A percentile compares a stretch with the other conserved stretches of the same genome.
These are phyloP conservation scores for Endocalyx cinctus DNA, from an alignment of 2,329 filamentous ascomycete genomes.

Conservation along the genomic window DNA sequence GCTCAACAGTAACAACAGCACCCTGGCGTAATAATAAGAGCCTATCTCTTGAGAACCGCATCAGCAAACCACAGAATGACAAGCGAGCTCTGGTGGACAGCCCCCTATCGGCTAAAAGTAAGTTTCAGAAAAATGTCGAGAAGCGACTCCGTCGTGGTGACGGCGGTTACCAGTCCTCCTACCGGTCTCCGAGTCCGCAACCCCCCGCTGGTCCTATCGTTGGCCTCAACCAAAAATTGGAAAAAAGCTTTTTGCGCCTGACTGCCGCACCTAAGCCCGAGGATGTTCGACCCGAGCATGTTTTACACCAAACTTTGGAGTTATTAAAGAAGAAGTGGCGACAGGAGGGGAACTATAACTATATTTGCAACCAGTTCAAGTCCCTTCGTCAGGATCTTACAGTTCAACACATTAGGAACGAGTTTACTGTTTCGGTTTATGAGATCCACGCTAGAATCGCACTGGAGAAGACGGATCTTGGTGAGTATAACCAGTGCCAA, in stretches of 20 bases:
- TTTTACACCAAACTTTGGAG: conserved; percentile 81
- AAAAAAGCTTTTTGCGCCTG: conserved; percentile 92
- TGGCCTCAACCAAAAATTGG: conserved; percentile 76
- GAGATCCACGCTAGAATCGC: conserved; percentile 97
- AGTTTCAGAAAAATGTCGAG: conserved; percentile 82
- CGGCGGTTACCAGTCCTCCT: conserved; percentile 53
- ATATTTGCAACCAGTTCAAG: conserved; percentile 99
- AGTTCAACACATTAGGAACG: conserved; percentile 93
- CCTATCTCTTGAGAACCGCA: conserved; percentile 67
- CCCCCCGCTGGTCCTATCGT: conserved; percentile 68
- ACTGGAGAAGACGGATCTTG: conserved; percentile 95
- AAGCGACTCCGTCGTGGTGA: conserved; percentile 88
- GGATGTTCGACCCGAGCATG: conserved; percentile 75
- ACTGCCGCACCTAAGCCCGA: conserved; percentile 86
- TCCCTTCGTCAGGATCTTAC: conserved; percentile 96
- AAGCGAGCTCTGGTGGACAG: conserved; percentile 41
- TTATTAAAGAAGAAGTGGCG: conserved; percentile 93
- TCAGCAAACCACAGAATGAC: conserved; percentile 56
- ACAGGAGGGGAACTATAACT: conserved; percentile 87
- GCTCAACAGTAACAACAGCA: conserved; percentile 61
- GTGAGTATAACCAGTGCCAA: conserved; percentile 99
- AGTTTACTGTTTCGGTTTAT: conserved; percentile 94
- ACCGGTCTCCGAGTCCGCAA: conserved; percentile 53
- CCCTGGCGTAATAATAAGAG: conserved; percentile 68
- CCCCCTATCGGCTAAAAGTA: conserved; percentile 59